Base-by-base conservation (phyloP, 768 basidiomycete species). In the Hemileccinum impolitum region DNA sequence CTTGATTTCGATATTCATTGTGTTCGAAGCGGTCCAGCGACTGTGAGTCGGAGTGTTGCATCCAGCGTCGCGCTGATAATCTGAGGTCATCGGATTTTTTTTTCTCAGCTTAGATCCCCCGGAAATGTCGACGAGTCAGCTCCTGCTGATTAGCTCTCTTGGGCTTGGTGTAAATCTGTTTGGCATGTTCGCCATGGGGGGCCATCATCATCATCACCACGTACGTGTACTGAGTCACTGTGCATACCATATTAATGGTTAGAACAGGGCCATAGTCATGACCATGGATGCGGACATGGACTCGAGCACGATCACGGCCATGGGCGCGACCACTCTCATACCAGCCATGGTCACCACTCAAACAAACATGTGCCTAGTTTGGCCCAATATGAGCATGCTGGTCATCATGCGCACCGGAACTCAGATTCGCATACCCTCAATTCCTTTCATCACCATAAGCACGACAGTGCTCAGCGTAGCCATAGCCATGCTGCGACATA, bases 111-210 rank as follows among this genome's bases (percentile, higher is more conserved):
- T 95, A 58, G 87, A 95, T 54, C 94, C 96, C 18, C 96, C 96
- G 2, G 94, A 97, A 60, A 99, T 99, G 93, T 94, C 92, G 58
- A 96, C 94, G 3, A 88, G 80, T 53, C 95, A 97, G 61, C 76
- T 99, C 0, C 69, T 99, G 35, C 74, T 96, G 1, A 88, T 99
- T 44, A 95, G 92, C 53, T 80, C 85, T 4, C 67, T 97, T 23
- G 96, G 96, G 8, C 73, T 99, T 10, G 92, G 76, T 1, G 93
- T 99, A 40, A 99, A 99, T 66, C 70, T 99, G 17, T 98, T 97
- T 58, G 96, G 96, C 32, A 96, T 99, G 93, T 90, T 94, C 64
- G 96, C 96, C 1, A 99, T 96, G 78, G 96, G 96, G 5, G 94
- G 93, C 4, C 92, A 94, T 65, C 92, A 94, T 63, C 86, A 88